Percentiles rank a stretch among this genome's conserved stretches.
Conservation (phyloP, 352 stramenopile genomes). For the Phytopythium sindhum region DNA sequence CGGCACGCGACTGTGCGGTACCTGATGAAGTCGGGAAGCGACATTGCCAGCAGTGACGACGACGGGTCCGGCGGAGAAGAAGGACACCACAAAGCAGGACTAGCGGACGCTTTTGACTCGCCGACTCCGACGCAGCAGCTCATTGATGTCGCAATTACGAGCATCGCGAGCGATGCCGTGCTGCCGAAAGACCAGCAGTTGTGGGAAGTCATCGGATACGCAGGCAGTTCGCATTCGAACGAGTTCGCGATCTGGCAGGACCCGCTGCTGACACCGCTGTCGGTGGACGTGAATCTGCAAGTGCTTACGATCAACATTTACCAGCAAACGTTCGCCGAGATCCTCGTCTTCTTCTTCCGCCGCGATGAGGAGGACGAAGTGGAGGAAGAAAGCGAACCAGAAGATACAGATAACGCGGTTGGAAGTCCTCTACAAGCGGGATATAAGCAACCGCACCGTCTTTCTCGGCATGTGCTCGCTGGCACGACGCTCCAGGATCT, state of each 20-base stretch:
- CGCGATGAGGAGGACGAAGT: slow-evolving; percentile 23
- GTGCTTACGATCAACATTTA: slow-evolving; percentile 74
- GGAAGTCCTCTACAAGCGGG: neutral
- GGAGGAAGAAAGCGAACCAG: neutral
- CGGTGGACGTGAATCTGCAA: slow-evolving; percentile 65
- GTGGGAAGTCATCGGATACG: slow-evolving; percentile 24
- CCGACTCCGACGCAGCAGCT: slow-evolving; percentile 20
- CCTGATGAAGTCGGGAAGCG: slow-evolving; percentile 62
- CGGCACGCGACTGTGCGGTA: slow-evolving; percentile 28
- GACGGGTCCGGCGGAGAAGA: slow-evolving; percentile 10
- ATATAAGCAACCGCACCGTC: neutral
- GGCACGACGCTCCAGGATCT: slow-evolving; percentile 6
- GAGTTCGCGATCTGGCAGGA: slow-evolving; percentile 73
- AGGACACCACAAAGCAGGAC: no score
- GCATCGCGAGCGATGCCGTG: slow-evolving; percentile 55
- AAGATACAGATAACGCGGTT: neutral
- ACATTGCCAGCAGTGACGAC: slow-evolving; percentile 10
- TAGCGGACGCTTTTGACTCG: neutral
- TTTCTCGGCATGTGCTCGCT: neutral
- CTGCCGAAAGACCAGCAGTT: slow-evolving; percentile 47
- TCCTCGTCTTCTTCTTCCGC: slow-evolving; percentile 79
- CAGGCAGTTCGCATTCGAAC: slow-evolving; percentile 4
- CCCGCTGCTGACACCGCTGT: slow-evolving; percentile 59
- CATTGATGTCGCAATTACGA: slow-evolving; percentile 75
- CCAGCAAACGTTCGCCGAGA: slow-evolving; percentile 67